A percentile compares a stretch with the other conserved stretches of the same genome.
Evolutionary conservation across 768 basidiomycete species (phyloP).

Genomic region (Leccinum subgranulosum): DNA sequence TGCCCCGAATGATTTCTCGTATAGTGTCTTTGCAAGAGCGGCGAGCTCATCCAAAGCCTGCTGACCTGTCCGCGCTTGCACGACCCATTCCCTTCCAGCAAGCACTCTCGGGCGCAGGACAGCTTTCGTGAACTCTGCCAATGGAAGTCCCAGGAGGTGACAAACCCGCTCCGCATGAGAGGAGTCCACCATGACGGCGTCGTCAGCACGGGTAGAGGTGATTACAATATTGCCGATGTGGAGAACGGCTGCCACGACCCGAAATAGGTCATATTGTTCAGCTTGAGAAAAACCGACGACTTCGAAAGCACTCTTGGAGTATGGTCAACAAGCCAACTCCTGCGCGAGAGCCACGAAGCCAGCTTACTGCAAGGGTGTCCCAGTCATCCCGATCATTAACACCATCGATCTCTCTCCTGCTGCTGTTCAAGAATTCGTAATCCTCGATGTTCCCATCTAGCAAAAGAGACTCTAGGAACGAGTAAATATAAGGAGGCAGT

Average conservation of each 20-base stretch:
- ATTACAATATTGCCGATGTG: constrained; percentile 94
- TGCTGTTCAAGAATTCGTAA: constrained; percentile 91
- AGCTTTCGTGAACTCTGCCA: constrained; percentile 84
- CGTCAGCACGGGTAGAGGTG: constrained; percentile 73
- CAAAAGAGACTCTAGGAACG: constrained; percentile 59
- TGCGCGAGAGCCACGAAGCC: background rate
- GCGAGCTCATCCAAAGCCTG: constrained; percentile 93
- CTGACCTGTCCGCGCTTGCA: constrained; percentile 84
- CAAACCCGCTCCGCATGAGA: constrained; percentile 88
- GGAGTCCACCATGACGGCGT: constrained; percentile 72
- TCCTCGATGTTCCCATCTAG: constrained; percentile 72
- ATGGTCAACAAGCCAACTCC: constrained; percentile 5
- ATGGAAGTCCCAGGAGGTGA: constrained; percentile 85
- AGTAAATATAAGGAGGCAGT: constrained; percentile 7
- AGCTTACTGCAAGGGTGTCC: constrained; percentile 64
- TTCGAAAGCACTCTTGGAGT: constrained; percentile 68
- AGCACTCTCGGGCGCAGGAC: constrained; percentile 87
- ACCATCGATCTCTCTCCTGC: constrained; percentile 89
- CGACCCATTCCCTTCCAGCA: constrained; percentile 96
- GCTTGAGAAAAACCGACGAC: constrained; percentile 81
- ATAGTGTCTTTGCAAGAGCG: constrained; percentile 90
- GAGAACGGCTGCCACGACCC: constrained; percentile 89
- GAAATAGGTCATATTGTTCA: constrained; percentile 91
- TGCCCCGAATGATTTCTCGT: constrained; percentile 94
- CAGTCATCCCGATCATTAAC: constrained; percentile 92